Conservation (phyloP, 2,329 filamentous ascomycete genomes). For the Nigrospora sphaerica region DNA sequence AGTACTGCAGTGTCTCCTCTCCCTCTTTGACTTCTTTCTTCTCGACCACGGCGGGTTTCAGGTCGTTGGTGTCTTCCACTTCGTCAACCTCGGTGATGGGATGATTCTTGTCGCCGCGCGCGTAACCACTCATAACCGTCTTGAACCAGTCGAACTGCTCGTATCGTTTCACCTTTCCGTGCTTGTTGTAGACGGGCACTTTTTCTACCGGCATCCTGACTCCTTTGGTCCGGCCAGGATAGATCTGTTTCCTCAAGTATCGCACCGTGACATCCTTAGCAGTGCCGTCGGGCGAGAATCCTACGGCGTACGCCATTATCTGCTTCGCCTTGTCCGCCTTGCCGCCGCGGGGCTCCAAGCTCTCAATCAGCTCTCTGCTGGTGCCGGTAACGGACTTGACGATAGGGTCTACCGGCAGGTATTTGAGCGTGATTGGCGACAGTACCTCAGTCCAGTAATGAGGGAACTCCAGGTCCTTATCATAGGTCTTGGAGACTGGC, state of each 20-base stretch:
- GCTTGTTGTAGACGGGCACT: slow-evolving; percentile 67
- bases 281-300: slow-evolving; percentile 74
- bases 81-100: slow-evolving; percentile 68
- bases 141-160: slow-evolving; percentile 88
- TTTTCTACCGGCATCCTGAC: slow-evolving; percentile 73
- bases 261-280: slow-evolving; percentile 93
- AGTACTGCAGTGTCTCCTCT: slow-evolving; percentile 78
- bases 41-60: slow-evolving; percentile 65
- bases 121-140: slow-evolving; percentile 68
- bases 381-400: slow-evolving; percentile 63
- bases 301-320: slow-evolving; percentile 83
- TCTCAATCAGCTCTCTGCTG: slow-evolving; percentile 63
- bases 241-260: slow-evolving; percentile 74
- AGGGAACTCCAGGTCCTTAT: slow-evolving; percentile 73
- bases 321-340: slow-evolving; percentile 84
- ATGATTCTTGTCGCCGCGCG: slow-evolving; percentile 35
- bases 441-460: slow-evolving; percentile 91
- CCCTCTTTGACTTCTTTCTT: slow-evolving; percentile 69
- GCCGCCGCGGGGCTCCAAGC: slow-evolving; percentile 74
- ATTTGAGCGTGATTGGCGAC: slow-evolving; percentile 73
- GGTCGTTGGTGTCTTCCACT: slow-evolving; percentile 69
- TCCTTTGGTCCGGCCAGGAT: slow-evolving; percentile 87
- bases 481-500: slow-evolving; percentile 45
- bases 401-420: slow-evolving; percentile 70
- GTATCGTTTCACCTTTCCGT: slow-evolving; percentile 70